Conservation (phyloP, 2,329 filamentous ascomycete species). For the Trichoderma arundinaceum region DNA sequence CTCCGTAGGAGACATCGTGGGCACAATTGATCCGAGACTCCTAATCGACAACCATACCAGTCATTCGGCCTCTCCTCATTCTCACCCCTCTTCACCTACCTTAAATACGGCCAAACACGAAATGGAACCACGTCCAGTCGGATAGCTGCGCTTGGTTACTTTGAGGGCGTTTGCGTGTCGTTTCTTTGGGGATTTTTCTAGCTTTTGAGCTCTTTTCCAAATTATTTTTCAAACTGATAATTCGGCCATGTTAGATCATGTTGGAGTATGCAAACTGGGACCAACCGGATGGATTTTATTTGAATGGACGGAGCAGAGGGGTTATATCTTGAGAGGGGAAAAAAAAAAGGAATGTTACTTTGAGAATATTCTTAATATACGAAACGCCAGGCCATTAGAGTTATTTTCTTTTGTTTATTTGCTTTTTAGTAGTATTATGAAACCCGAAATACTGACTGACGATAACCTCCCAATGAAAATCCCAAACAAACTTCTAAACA, state of each 20-base stretch:
- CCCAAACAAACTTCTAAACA: not conserved
- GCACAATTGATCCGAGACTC: constrained; percentile 26
- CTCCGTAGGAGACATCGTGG: not conserved
- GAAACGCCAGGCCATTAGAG: not conserved
- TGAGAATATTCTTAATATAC: not conserved
- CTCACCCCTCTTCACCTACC: not conserved
- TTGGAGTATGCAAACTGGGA: not conserved
- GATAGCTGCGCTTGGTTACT: not conserved
- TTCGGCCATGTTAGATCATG: not conserved
- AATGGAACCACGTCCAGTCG: not conserved
- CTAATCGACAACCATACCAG: not conserved
- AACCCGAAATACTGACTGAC: not conserved
- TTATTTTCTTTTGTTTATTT: not conserved
- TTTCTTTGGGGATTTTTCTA: not conserved
- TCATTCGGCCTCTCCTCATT: not conserved
- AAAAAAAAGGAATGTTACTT: not conserved
- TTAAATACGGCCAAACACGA: not conserved
- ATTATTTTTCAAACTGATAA: not conserved
- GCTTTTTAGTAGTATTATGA: not conserved
- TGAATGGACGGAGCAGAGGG: not conserved
- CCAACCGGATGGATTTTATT: not conserved
- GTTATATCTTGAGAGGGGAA: not conserved
- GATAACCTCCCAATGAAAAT: constrained; percentile 1
- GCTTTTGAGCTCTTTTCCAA: not conserved
- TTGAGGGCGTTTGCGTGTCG: not conserved